Conservation (phyloP, 1,139 yeast genomes). For the Zygosaccharomyces pseudobailii region DNA sequence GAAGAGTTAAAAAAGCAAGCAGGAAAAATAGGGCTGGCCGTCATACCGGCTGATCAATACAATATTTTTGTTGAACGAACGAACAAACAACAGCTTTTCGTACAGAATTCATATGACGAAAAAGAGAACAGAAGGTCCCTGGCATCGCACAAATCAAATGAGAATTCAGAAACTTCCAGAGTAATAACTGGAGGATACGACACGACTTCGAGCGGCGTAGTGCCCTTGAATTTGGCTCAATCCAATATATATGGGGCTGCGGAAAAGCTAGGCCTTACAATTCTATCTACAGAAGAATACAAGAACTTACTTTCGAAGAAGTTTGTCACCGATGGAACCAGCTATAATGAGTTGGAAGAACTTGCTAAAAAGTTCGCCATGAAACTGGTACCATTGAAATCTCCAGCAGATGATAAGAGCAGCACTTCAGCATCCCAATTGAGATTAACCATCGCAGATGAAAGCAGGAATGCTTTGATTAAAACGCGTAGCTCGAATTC, state of each 20-base stretch:
- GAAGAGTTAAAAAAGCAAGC: constrained; percentile 30
- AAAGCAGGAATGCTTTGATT: neutral
- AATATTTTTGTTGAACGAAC: constrained; percentile 12
- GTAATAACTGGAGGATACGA: constrained; percentile 35
- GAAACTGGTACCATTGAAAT: constrained; percentile 20
- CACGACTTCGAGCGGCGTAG: constrained; percentile 30
- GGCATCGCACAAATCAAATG: constrained; percentile 32
- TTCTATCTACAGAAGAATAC: constrained; percentile 35
- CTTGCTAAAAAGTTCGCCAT: constrained; percentile 27
- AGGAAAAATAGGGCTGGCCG: constrained; percentile 25
- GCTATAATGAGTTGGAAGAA: constrained; percentile 31
- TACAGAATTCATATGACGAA: neutral
- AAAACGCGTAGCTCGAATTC: constrained; percentile 15
- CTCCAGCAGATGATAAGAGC: neutral
- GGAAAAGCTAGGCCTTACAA: constrained; percentile 31
- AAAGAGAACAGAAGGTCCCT: constrained; percentile 29
- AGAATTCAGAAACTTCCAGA: constrained; percentile 34
- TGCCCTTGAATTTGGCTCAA: constrained; percentile 32
- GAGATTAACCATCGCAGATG: neutral
- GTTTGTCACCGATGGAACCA: constrained; percentile 17
- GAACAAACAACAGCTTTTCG: constrained; percentile 15
- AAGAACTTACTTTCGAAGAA: constrained; percentile 27
- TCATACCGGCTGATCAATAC: constrained; percentile 25
- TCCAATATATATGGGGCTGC: constrained; percentile 35
- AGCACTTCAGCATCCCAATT: constrained; percentile 5